Conservation (phyloP, 2,329 filamentous ascomycete species). For the Falciphora oryzae region DNA sequence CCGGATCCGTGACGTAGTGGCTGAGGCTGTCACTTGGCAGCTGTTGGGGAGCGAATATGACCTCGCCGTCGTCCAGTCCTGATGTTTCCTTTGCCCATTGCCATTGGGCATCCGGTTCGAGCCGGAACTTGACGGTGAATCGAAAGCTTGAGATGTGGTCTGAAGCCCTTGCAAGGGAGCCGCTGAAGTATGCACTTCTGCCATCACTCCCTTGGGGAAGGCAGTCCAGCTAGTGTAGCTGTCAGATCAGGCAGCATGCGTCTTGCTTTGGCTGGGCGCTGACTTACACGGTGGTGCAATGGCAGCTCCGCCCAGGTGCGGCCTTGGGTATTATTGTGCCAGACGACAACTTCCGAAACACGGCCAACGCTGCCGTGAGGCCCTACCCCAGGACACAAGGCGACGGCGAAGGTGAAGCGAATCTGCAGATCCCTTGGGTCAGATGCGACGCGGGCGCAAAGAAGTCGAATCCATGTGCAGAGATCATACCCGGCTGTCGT, state of each 20-base stretch:
- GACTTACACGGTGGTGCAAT: background rate
- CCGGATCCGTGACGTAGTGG: conserved; percentile 51
- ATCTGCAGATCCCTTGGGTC: background rate
- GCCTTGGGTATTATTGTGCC: background rate
- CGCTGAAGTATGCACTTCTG: background rate
- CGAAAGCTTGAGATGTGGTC: conserved; percentile 13
- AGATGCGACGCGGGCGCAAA: background rate
- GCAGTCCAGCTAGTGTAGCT: background rate
- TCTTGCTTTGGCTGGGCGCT: background rate
- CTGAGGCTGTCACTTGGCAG: conserved; percentile 35
- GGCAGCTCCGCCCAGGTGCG: background rate
- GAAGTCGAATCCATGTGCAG: background rate
- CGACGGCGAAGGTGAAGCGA: background rate
- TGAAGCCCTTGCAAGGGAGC: background rate
- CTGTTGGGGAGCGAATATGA: conserved; percentile 31
- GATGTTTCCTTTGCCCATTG: conserved; percentile 64
- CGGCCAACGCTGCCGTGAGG: background rate
- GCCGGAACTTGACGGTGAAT: conserved; percentile 69
- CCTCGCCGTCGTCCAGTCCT: conserved; percentile 55
- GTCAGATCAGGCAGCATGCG: background rate
- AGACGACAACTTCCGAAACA: background rate
- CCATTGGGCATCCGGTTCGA: conserved; percentile 49
- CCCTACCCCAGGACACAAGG: background rate
- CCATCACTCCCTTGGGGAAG: background rate
- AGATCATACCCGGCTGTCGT: background rate